Conservation (phyloP, 805 yeast genomes). For the Nakazawaea holstii region DNA sequence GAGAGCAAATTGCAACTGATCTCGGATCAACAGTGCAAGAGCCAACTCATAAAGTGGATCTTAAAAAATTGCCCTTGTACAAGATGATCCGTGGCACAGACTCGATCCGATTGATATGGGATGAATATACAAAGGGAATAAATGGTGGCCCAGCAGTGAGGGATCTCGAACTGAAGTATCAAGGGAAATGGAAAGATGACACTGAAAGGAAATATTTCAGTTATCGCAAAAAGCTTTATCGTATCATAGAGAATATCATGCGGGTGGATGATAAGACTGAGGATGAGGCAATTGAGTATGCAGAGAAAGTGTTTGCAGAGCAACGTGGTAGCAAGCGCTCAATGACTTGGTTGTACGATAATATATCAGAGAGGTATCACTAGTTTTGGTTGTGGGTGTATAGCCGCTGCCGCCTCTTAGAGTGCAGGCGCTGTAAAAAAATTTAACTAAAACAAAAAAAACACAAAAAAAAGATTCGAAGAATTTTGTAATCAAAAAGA, state of each 20-base stretch:
- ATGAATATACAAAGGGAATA: slow-evolving; percentile 33
- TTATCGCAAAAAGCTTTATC: slow-evolving; percentile 8
- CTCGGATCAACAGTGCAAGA: too few species aligned
- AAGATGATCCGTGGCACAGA: slow-evolving; percentile 8
- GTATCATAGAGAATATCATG: slow-evolving; percentile 10
- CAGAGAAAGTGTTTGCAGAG: slow-evolving; percentile 4
- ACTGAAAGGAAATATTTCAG: slow-evolving; percentile 11
- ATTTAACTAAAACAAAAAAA: too few species aligned
- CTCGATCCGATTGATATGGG: slow-evolving; percentile 7
- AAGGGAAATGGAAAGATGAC: slow-evolving; percentile 33
- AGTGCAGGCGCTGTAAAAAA: too few species aligned
- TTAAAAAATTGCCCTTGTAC: slow-evolving; percentile 4
- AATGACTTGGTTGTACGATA: slow-evolving; percentile 11
- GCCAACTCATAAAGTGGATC: too few species aligned
- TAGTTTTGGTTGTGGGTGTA: background rate
- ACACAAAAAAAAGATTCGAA: too few species aligned
- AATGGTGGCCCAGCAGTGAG: slow-evolving; percentile 34
- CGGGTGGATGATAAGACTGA: background rate
- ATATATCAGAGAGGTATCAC: slow-evolving; percentile 1
- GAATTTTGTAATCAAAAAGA: too few species aligned
- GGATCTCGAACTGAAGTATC: slow-evolving; percentile 32
- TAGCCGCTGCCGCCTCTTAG: too few species aligned
- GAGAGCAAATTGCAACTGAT: background rate
- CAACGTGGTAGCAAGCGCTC: background rate
- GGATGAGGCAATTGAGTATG: slow-evolving; percentile 6